Evolutionary conservation across 2,329 filamentous ascomycete species (phyloP), one percentile per base, ranked within the genome.

Genomic region (Xylaria sp.): DNA sequence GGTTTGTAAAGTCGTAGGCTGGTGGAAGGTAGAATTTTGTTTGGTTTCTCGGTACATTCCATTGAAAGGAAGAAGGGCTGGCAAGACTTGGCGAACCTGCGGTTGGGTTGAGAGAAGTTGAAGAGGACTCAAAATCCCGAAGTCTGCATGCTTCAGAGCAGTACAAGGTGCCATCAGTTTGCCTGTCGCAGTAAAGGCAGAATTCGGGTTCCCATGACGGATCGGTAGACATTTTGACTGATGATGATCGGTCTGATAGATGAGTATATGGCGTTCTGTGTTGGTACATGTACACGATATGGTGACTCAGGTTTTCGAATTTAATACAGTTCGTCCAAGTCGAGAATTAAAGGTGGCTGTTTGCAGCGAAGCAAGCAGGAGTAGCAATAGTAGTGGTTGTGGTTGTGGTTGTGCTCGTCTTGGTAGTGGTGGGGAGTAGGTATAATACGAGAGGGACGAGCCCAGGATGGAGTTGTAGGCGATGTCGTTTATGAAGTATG

Each of bases 121-220:
- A 74, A 5, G 83, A 89, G 80, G 89, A 90, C 80, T 97, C 94
- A 74, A 95, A 89, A 81, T 97, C 94, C 72, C 92, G 91, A 50
- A 97, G 85, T 71, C 93, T 89, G 86, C 94, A 97, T 33, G 92
- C 88, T 82, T 97, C 94, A 53, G 93, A 97, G 86, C 94, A 97
- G 85, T 97, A 97, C 72, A 92, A 89, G 69, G 90, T 90, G 63
- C 89, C 89, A 71, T 92, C 87, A 67, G 92, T 94, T 82, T 96
- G 92, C 82, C 91, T 91, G 83, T 97, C 94, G 84, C 94, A 97
- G 83, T 92, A 90, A 74, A 97, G 89, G 86, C 94, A 97, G 87
- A 93, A 97, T 81, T 96, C 91, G 80, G 92, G 92, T 75, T 92
- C 92, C 93, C 94, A 97, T 76, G 75, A 75, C 44, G 84, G 80